Evolutionary conservation across 495 filamentous ascomycete species (phyloP).

Genomic region (Choiromyces venosus): DNA sequence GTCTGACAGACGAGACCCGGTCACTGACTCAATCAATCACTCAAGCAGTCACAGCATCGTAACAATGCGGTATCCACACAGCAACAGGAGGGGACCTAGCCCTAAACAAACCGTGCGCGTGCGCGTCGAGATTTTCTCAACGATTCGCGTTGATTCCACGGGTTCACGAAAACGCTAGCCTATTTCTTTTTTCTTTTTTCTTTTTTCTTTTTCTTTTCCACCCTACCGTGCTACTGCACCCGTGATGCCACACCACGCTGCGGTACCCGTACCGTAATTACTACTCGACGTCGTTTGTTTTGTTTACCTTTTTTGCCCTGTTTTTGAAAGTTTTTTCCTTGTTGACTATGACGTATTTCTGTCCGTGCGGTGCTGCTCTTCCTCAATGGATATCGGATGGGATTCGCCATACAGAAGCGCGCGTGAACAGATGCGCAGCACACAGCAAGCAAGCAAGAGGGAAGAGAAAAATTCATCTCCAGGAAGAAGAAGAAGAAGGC

Average conservation of each 20-base stretch:
- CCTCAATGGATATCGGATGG: background rate
- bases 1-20: no score
- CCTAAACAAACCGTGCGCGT: conserved; percentile 2
- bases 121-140: background rate
- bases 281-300: background rate
- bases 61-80: background rate
- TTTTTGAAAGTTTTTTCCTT: background rate
- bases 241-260: background rate
- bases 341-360: background rate
- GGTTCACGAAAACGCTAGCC: background rate
- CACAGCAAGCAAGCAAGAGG: background rate
- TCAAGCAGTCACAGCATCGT: background rate
- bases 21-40: background rate
- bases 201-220: no score
- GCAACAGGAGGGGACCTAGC: background rate
- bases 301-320: background rate
- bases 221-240: background rate
- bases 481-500: background rate
- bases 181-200: no score
- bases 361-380: background rate
- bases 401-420: background rate
- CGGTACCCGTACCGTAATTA: background rate
- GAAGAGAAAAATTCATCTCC: background rate
- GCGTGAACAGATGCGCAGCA: background rate
- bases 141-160: background rate